Evolutionary conservation across 768 basidiomycete species (phyloP).

Genomic region (Antrodiella citrinella): DNA sequence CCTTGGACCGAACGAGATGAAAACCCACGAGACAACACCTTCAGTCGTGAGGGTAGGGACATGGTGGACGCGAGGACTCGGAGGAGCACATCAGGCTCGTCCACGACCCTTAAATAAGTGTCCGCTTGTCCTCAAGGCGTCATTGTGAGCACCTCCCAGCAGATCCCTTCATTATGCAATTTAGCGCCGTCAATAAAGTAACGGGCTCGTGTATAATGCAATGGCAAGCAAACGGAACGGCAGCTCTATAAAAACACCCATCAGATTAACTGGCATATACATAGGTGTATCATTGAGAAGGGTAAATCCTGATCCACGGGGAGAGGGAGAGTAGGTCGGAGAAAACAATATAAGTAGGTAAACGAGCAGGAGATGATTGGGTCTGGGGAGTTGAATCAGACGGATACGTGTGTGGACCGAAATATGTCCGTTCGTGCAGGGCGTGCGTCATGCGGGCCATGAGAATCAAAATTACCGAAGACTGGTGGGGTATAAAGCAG

Average conservation of each 20-base stretch:
- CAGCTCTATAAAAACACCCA: constrained; percentile 10
- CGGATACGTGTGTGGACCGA: constrained; percentile 19
- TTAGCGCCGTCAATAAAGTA: too few species aligned
- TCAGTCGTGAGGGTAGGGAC: constrained; percentile 11
- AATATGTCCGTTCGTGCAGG: constrained; percentile 21
- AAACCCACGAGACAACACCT: constrained; percentile 20
- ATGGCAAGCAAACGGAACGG: constrained; percentile 5
- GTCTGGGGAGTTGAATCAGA: not conserved
- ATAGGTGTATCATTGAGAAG: constrained; percentile 21
- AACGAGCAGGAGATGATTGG: constrained; percentile 9
- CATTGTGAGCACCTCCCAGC: constrained; percentile 11
- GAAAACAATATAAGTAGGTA: constrained; percentile 4
- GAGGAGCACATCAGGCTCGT: constrained; percentile 1
- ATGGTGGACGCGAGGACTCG: constrained; percentile 11
- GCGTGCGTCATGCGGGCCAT: constrained; percentile 25
- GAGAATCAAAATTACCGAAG: constrained; percentile 19
- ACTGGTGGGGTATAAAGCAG: constrained; percentile 22
- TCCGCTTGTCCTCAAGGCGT: constrained; percentile 1
- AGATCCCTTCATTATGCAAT: too few species aligned
- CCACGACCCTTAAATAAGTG: not conserved
- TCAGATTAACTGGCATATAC: constrained; percentile 23
- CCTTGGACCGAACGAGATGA: constrained; percentile 48
- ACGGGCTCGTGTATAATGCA: too few species aligned
- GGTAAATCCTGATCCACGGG: constrained; percentile 14
- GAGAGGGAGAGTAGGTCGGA: constrained; percentile 12